These are phyloP conservation scores for Penicillium goetzii DNA, from an alignment of 495 filamentous ascomycete genomes.

Conservation along the genomic window DNA sequence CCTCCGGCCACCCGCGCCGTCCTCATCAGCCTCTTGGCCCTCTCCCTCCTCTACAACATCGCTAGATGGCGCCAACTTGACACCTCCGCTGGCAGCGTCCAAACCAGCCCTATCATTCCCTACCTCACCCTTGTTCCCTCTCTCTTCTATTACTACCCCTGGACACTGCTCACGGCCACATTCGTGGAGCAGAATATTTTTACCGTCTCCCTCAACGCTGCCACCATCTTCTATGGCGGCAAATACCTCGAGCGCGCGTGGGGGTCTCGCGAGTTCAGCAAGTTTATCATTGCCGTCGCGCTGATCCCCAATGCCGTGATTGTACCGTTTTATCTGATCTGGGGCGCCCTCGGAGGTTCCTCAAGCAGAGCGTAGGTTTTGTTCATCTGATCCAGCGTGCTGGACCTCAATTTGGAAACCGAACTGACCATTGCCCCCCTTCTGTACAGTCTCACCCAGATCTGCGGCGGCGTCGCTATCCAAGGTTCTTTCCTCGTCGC, in stretches of 20 bases:
- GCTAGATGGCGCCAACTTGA: slow-evolving; percentile 62
- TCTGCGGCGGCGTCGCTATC: slow-evolving; percentile 85
- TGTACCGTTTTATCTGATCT: slow-evolving; percentile 71
- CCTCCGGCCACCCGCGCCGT: slow-evolving; percentile 86
- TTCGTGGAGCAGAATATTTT: slow-evolving; percentile 94
- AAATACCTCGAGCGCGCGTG: slow-evolving; percentile 95
- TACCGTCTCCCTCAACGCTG: slow-evolving; percentile 75
- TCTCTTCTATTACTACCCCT: slow-evolving; percentile 82
- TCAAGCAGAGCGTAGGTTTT: slow-evolving; percentile 68
- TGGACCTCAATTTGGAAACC: neutral
- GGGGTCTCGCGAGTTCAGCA: slow-evolving; percentile 89
- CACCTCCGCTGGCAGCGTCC: slow-evolving; percentile 53
- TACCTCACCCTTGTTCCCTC: slow-evolving; percentile 88
- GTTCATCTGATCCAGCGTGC: neutral
- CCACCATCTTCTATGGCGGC: slow-evolving; percentile 89
- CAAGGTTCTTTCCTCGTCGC: slow-evolving; percentile 95
- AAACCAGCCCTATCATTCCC: slow-evolving; percentile 66
- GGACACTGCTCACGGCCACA: slow-evolving; percentile 85
- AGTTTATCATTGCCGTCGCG: slow-evolving; percentile 79
- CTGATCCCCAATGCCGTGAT: slow-evolving; percentile 79
- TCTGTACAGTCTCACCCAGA: slow-evolving; percentile 65
- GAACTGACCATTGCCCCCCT: slow-evolving; percentile 32
- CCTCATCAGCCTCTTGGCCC: slow-evolving; percentile 70
- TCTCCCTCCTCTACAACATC: slow-evolving; percentile 81
- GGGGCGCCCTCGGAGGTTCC: slow-evolving; percentile 71